These are phyloP conservation scores for Fagus sylvatica DNA, from an alignment of 306 rosid genomes.

Conservation along the genomic window DNA sequence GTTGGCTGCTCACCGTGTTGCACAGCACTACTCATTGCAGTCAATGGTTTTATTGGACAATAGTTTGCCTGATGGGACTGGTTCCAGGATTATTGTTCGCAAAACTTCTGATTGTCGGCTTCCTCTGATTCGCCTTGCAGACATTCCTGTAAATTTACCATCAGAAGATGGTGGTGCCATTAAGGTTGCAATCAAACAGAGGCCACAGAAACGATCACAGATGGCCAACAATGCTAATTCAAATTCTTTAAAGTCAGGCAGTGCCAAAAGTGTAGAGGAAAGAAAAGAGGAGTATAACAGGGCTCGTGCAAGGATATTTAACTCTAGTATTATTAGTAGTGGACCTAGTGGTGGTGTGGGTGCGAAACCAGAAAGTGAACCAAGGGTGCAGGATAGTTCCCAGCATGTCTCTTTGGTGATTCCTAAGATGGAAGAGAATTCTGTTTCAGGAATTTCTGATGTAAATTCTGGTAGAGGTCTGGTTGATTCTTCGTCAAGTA, in stretches of 20 bases:
- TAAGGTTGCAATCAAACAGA: slow-evolving; percentile 93
- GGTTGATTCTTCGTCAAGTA: slow-evolving; percentile 58
- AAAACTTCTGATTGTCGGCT: slow-evolving; percentile 76
- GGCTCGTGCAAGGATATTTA: slow-evolving; percentile 97
- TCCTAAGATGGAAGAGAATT: slow-evolving; percentile 64
- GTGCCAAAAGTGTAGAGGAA: slow-evolving; percentile 92
- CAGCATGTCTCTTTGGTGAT: slow-evolving; percentile 51
- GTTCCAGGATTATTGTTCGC: slow-evolving; percentile 89
- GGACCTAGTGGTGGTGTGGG: slow-evolving; percentile 36
- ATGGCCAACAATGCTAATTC: slow-evolving; percentile 39
- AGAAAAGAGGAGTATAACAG: slow-evolving; percentile 95
- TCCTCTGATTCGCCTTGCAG: slow-evolving; percentile 86
- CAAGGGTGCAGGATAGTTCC: slow-evolving; percentile 59
- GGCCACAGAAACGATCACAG: slow-evolving; percentile 75
- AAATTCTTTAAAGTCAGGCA: slow-evolving; percentile 46
- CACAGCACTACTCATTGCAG: slow-evolving; percentile 91
- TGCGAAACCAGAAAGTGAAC: slow-evolving; percentile 67
- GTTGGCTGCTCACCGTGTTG: slow-evolving; percentile 97
- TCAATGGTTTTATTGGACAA: slow-evolving; percentile 92
- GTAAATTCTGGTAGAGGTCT: slow-evolving; percentile 54
- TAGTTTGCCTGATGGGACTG: slow-evolving; percentile 83
- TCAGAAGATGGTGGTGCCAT: slow-evolving; percentile 54
- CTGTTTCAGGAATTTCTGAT: slow-evolving; percentile 49
- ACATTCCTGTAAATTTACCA: slow-evolving; percentile 73
- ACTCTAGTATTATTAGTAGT: slow-evolving; percentile 45